phyloP scores from a whole-genome alignment of 2,329 filamentous ascomycete genomes.

The Ascochyta pisi region DNA sequence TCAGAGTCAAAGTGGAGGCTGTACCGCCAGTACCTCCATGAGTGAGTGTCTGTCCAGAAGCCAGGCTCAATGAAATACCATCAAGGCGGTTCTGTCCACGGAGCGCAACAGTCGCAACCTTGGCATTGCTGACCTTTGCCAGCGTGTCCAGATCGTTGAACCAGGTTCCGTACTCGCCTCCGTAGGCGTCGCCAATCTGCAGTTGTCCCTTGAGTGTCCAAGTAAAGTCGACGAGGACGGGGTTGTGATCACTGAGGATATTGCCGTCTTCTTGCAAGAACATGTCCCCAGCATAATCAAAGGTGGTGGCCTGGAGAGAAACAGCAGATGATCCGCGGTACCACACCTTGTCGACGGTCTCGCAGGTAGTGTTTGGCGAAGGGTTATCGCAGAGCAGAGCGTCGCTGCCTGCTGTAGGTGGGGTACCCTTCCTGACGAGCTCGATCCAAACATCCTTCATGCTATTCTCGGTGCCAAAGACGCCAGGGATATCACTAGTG shows the following conservation, averaged over 20 bases:
- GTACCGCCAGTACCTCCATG: slow-evolving; percentile 64
- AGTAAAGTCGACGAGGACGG: slow-evolving; percentile 63
- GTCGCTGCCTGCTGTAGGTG: slow-evolving; percentile 31
- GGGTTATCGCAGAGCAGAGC: slow-evolving; percentile 65
- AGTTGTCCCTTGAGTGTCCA: slow-evolving; percentile 27
- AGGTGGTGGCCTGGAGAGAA: slow-evolving; percentile 57
- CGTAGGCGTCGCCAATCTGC: slow-evolving; percentile 51
- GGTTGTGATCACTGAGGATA: slow-evolving; percentile 70
- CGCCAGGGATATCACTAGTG: slow-evolving; percentile 58
- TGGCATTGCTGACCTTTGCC: slow-evolving; percentile 40
- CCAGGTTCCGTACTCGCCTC: slow-evolving; percentile 60
- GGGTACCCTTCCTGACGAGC: slow-evolving; percentile 48
- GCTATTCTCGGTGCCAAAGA: slow-evolving; percentile 60
- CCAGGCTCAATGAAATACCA: slow-evolving; percentile 56
- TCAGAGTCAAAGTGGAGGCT: slow-evolving; percentile 54
- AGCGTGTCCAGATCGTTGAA: slow-evolving; percentile 62
- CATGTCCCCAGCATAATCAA: slow-evolving; percentile 61
- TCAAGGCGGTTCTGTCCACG: slow-evolving; percentile 60
- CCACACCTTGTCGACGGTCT: slow-evolving; percentile 72
- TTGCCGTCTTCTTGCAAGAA: slow-evolving; percentile 66
- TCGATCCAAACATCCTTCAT: slow-evolving; percentile 68
- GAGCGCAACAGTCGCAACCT: slow-evolving; percentile 53
- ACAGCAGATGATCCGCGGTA: slow-evolving; percentile 62
- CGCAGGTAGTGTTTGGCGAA: slow-evolving; percentile 59
- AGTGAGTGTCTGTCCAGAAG: slow-evolving; percentile 56